Evolutionary conservation across 768 basidiomycete species (phyloP).

Genomic region (Kwoniella bestiolae): DNA sequence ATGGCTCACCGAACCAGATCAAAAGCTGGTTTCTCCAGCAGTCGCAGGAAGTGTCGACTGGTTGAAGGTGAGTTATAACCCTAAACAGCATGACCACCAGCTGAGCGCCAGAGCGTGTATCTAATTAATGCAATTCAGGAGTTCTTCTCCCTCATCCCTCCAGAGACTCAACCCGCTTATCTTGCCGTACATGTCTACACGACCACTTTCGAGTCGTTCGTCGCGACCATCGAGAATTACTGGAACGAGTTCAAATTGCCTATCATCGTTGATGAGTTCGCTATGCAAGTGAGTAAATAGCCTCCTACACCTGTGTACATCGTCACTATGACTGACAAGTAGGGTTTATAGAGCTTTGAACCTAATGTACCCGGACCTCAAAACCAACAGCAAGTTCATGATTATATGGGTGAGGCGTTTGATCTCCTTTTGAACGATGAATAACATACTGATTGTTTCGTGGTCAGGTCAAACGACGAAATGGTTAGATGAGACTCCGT

Average conservation of each 20-base stretch:
- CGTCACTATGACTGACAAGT: too few species aligned
- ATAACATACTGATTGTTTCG: background rate
- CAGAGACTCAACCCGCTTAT: conserved; percentile 31
- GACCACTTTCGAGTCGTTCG: conserved; percentile 48
- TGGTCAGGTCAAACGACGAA: conserved; percentile 42
- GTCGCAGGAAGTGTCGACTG: conserved; percentile 39
- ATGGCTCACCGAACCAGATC: conserved; percentile 22
- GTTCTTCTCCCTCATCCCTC: conserved; percentile 35
- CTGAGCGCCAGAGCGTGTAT: background rate
- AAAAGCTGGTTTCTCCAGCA: conserved; percentile 44
- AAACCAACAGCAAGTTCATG: conserved; percentile 48
- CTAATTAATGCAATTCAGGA: conserved; percentile 19
- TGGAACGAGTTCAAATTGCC: conserved; percentile 36
- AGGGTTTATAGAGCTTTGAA: conserved; percentile 51
- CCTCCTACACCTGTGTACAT: too few species aligned
- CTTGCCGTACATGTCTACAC: conserved; percentile 50
- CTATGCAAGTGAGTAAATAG: conserved; percentile 37
- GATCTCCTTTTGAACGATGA: background rate
- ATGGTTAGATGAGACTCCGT: conserved; percentile 50
- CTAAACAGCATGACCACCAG: background rate
- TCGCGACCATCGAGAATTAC: conserved; percentile 32
- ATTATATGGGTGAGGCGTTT: conserved; percentile 48
- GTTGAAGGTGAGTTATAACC: conserved; percentile 36
- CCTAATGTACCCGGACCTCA: conserved; percentile 39
- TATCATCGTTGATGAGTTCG: conserved; percentile 47